phyloP scores from a whole-genome alignment of 495 filamentous ascomycete species.

The Penicillium canariense region DNA sequence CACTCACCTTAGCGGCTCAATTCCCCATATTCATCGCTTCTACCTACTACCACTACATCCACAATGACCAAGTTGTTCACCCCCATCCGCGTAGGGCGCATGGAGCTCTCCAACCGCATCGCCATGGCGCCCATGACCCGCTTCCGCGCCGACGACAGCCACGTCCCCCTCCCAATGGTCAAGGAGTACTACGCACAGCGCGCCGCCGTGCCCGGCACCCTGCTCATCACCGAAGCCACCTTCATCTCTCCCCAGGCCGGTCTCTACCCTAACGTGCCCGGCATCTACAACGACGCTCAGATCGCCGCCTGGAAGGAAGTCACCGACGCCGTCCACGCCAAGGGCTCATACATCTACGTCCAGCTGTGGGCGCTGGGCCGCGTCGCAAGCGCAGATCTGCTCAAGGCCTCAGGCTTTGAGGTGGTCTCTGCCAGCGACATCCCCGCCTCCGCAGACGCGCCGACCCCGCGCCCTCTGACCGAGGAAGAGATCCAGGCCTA shows the following conservation, averaged over 20 bases:
- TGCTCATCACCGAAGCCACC: slow-evolving; percentile 60
- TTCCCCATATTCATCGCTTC: not conserved
- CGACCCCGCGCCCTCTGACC: slow-evolving; percentile 49
- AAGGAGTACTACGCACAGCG: slow-evolving; percentile 55
- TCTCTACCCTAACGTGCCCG: slow-evolving; percentile 55
- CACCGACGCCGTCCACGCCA: slow-evolving; percentile 64
- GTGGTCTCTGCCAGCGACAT: slow-evolving; percentile 52
- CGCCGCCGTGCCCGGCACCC: slow-evolving; percentile 44
- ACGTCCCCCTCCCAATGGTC: slow-evolving; percentile 38
- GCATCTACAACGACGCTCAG: slow-evolving; percentile 62
- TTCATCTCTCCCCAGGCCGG: slow-evolving; percentile 57
- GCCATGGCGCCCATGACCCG: slow-evolving; percentile 52
- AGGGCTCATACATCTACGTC: slow-evolving; percentile 59
- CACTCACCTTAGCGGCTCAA: not conserved
- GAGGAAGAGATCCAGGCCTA: slow-evolving; percentile 55
- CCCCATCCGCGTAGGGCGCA: slow-evolving; percentile 46
- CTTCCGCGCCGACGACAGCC: slow-evolving; percentile 45
- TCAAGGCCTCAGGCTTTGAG: slow-evolving; percentile 28
- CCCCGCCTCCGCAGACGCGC: slow-evolving; percentile 31
- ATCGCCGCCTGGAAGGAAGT: slow-evolving; percentile 60
- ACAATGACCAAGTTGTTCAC: slow-evolving; percentile 46
- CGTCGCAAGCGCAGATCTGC: slow-evolving; percentile 39
- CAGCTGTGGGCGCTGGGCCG: slow-evolving; percentile 72
- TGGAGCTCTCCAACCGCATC: slow-evolving; percentile 49
- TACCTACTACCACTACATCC: not conserved